These are phyloP conservation scores for Scorias spongiosa DNA, from an alignment of 2,329 filamentous ascomycete species.

Conservation along the genomic window DNA sequence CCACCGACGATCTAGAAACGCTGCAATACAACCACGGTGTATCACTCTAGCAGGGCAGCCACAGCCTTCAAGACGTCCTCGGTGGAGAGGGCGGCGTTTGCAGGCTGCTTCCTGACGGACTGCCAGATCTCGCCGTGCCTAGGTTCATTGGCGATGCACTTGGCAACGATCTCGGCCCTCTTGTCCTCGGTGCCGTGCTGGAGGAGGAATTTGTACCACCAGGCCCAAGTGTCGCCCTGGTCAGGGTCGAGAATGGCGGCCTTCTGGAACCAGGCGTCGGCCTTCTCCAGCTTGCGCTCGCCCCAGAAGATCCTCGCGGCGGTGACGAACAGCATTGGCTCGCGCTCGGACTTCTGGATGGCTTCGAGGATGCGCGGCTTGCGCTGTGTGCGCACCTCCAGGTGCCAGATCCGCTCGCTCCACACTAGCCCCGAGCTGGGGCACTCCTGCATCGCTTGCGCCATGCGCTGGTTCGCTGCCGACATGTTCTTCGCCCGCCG, in stretches of 20 bases:
- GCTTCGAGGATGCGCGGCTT: conserved; percentile 85
- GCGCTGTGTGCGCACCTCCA: conserved; percentile 80
- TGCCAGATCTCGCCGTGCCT: conserved; percentile 91
- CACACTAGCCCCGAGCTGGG: conserved; percentile 77
- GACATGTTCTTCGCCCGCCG: conserved; percentile 66
- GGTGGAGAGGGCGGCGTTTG: conserved; percentile 55
- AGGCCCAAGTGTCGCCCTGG: conserved; percentile 86
- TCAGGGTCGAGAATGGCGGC: conserved; percentile 79
- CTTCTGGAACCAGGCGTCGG: conserved; percentile 94
- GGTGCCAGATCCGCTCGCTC: conserved; percentile 89
- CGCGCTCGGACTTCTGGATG: conserved; percentile 92
- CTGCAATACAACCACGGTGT: too few relatives aligned
- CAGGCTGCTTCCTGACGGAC: conserved; percentile 66
- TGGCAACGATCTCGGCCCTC: conserved; percentile 64
- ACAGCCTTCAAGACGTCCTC: conserved; percentile 78
- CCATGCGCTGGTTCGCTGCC: conserved; percentile 86
- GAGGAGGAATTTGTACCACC: conserved; percentile 86
- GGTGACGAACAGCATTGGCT: conserved; percentile 74
- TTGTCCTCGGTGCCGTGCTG: conserved; percentile 95
- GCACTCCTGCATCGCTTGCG: conserved; percentile 79
- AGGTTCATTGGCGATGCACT: conserved; percentile 72
- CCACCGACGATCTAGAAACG: too few relatives aligned
- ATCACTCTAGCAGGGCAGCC: conserved; percentile 39
- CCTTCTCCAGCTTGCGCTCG: conserved; percentile 82
- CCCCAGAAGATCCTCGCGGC: conserved; percentile 94